A percentile compares a stretch with the other conserved stretches of the same genome.
These are phyloP conservation scores for Orbilia ellipsospora DNA, from an alignment of 2,329 filamentous ascomycete species.

Conservation along the genomic window DNA sequence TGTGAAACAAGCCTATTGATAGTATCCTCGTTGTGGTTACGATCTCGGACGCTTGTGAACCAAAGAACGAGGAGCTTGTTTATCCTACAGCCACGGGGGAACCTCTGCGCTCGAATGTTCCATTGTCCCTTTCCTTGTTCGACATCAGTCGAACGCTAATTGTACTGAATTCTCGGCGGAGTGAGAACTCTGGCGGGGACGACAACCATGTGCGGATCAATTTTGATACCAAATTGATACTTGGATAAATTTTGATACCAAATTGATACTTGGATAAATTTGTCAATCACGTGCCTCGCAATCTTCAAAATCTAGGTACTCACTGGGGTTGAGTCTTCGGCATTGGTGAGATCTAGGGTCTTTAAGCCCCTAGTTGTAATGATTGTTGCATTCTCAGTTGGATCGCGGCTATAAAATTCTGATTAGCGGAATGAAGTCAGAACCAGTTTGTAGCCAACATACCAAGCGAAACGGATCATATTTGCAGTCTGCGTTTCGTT, in stretches of 20 bases:
- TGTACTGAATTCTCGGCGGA: slow-evolving; percentile 27
- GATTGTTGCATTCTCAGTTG: slow-evolving; percentile 25
- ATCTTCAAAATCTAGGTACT: neutral
- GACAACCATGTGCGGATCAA: slow-evolving; percentile 24
- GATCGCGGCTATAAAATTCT: slow-evolving; percentile 21
- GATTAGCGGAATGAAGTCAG: neutral
- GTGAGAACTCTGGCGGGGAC: slow-evolving; percentile 37
- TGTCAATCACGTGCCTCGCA: neutral
- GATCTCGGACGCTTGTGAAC: slow-evolving; percentile 1
- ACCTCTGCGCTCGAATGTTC: slow-evolving; percentile 22
- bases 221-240: slow-evolving; percentile 38
- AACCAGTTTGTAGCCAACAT: neutral
- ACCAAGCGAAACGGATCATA: slow-evolving; percentile 49
- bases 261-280: slow-evolving; percentile 35
- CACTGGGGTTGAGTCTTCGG: slow-evolving; percentile 14
- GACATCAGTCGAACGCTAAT: slow-evolving; percentile 1
- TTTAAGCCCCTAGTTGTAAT: slow-evolving; percentile 29
- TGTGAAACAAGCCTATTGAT: slow-evolving; percentile 13
- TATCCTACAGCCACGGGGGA: slow-evolving; percentile 9
- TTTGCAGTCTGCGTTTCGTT: slow-evolving; percentile 32
- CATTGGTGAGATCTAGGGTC: slow-evolving; percentile 11
- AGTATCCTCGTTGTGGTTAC: slow-evolving; percentile 2
- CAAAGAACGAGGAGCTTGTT: slow-evolving; percentile 17
- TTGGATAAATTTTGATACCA: slow-evolving; percentile 24
- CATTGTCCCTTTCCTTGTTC: slow-evolving; percentile 33